These are phyloP conservation scores for Corynespora cassiicola DNA, from an alignment of 2,329 filamentous ascomycete genomes.

Conservation along the genomic window DNA sequence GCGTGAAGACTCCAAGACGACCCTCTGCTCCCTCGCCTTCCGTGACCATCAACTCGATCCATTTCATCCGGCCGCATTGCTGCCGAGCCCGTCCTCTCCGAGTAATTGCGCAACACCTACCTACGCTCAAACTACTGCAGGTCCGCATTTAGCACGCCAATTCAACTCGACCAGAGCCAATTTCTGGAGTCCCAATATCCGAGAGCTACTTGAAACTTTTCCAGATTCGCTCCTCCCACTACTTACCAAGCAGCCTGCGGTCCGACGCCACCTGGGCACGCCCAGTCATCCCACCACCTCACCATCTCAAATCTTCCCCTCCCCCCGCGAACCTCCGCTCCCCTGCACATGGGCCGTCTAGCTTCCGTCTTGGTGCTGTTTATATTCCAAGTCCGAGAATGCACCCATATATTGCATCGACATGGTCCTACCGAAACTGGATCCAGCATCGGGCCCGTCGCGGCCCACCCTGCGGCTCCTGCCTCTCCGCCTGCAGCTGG, in stretches of 20 bases:
- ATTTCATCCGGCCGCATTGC: conserved; percentile 18
- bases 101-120: conserved; percentile 18
- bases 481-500: conserved; percentile 3
- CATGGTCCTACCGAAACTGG: conserved; percentile 4
- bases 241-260: conserved; percentile 1
- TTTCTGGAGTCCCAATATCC: conserved; percentile 8
- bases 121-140: conserved; percentile 14
- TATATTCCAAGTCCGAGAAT: conserved; percentile 1
- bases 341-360: too few species aligned
- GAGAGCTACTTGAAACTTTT: conserved; percentile 10
- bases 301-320: conserved; percentile 8
- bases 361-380: conserved; percentile 1
- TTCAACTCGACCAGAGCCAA: conserved; percentile 2
- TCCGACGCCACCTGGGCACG: too few species aligned
- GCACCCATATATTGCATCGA: conserved; percentile 3
- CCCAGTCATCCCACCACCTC: neutral
- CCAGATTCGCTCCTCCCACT: conserved; percentile 1
- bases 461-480: neutral
- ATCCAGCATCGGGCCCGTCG: neutral
- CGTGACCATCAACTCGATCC: conserved; percentile 6
- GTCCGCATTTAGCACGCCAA: conserved; percentile 4
- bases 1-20: neutral
- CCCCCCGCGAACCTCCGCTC: too few species aligned
- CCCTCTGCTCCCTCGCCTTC: neutral
- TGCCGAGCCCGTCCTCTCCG: conserved; percentile 10